Evolutionary conservation across 2,329 filamentous ascomycete genomes (phyloP).

Genomic region (Penicillium sclerotiorum): DNA sequence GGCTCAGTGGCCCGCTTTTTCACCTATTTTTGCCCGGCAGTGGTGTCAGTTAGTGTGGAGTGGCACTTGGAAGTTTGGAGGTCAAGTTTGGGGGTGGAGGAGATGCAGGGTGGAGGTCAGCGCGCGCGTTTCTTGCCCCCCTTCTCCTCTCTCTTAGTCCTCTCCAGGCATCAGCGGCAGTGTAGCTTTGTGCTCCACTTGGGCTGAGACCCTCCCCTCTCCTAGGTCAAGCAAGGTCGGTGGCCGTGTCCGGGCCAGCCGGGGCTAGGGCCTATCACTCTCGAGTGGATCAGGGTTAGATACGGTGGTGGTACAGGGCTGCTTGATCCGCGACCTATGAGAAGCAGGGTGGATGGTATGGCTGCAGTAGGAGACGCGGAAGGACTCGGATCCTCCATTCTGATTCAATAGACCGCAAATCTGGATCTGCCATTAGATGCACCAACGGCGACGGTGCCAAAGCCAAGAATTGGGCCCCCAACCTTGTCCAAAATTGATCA

Average conservation of each 20-base stretch:
- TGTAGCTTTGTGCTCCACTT: conserved; percentile 1
- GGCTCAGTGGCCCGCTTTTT: not conserved
- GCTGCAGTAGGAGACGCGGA: conserved; percentile 17
- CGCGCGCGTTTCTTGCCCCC: not conserved
- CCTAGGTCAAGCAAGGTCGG: conserved; percentile 8
- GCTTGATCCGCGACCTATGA: conserved; percentile 24
- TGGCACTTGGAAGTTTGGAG: too few relatives aligned
- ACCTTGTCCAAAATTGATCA: not conserved
- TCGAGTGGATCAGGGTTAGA: conserved; percentile 18
- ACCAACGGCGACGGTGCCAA: conserved; percentile 7
- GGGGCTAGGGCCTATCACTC: conserved; percentile 8
- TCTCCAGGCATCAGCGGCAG: conserved; percentile 8
- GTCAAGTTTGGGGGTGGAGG: not conserved
- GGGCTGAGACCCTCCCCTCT: not conserved
- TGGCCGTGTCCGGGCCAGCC: conserved; percentile 23
- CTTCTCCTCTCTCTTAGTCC: not conserved
- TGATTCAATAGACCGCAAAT: conserved; percentile 8
- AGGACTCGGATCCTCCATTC: conserved; percentile 23
- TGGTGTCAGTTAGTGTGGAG: too few relatives aligned
- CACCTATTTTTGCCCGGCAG: too few relatives aligned
- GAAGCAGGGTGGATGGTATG: conserved; percentile 12
- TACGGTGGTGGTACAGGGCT: conserved; percentile 22
- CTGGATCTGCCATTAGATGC: conserved; percentile 7
- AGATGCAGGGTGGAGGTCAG: conserved; percentile 2
- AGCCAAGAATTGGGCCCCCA: conserved; percentile 10